Conservation (phyloP, 2,329 filamentous ascomycete species). For the Polychaeton citri region DNA sequence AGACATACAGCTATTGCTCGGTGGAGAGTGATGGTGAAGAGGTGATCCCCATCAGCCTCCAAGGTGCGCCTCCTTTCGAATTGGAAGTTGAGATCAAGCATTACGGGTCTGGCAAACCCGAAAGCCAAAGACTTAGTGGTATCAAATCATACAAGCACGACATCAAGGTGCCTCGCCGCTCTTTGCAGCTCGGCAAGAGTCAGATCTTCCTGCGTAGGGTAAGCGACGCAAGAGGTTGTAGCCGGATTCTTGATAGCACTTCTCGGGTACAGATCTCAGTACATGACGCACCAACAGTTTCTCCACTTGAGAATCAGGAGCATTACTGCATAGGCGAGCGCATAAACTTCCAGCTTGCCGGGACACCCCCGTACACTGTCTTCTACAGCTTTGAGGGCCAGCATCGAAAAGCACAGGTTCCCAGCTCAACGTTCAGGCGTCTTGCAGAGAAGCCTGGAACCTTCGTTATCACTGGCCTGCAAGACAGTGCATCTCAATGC, state of each 20-base stretch:
- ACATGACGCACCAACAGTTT: constrained; percentile 83
- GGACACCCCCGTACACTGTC: constrained; percentile 83
- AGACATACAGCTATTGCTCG: constrained; percentile 91
- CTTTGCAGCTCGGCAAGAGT: constrained; percentile 79
- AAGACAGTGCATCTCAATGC: constrained; percentile 80
- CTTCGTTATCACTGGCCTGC: constrained; percentile 75
- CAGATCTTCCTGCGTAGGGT: constrained; percentile 81
- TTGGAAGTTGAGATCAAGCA: constrained; percentile 91
- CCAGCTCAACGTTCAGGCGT: constrained; percentile 76
- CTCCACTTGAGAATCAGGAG: constrained; percentile 65
- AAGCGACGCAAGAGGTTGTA: constrained; percentile 74
- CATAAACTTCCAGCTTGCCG: constrained; percentile 81
- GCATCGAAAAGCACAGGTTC: constrained; percentile 63
- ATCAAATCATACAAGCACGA: constrained; percentile 63
- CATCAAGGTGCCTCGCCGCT: constrained; percentile 71
- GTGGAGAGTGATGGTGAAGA: constrained; percentile 67
- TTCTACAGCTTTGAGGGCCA: constrained; percentile 78
- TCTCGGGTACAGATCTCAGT: constrained; percentile 78
- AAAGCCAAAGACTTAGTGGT: constrained; percentile 68
- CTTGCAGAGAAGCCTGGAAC: constrained; percentile 83
- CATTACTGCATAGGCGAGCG: constrained; percentile 96
- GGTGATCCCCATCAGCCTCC: constrained; percentile 72
- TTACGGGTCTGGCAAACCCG: constrained; percentile 63
- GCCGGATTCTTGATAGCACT: constrained; percentile 53
- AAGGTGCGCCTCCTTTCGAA: constrained; percentile 74